These are phyloP conservation scores for Xylaria sp. DNA, from an alignment of 2,329 filamentous ascomycete species.

Conservation along the genomic window DNA sequence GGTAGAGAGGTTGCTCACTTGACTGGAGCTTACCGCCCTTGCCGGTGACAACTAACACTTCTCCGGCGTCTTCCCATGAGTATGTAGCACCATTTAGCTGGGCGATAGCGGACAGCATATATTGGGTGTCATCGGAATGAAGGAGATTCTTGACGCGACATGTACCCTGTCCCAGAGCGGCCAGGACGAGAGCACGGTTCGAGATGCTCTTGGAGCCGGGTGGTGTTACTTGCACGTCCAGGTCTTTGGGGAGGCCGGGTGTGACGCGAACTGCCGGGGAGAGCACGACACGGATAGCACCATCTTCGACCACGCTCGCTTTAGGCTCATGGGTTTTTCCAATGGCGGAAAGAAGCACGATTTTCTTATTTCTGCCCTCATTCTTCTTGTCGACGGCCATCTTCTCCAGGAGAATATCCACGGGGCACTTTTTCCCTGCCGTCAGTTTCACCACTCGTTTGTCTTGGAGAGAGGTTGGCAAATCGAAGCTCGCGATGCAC, in stretches of 20 bases:
- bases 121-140: conserved; percentile 96
- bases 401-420: conserved; percentile 85
- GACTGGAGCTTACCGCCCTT: conserved; percentile 88
- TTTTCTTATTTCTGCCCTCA: conserved; percentile 92
- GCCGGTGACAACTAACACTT: conserved; percentile 86
- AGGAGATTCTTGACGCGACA: conserved; percentile 92
- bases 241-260: conserved; percentile 73
- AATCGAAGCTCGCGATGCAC: conserved; percentile 91
- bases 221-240: conserved; percentile 81
- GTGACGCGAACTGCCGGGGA: conserved; percentile 80
- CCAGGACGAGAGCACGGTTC: conserved; percentile 92
- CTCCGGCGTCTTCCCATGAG: conserved; percentile 94
- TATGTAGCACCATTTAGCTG: conserved; percentile 88
- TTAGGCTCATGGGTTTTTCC: conserved; percentile 87
- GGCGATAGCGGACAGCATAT: conserved; percentile 92
- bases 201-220: conserved; percentile 98
- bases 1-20: conserved; percentile 80
- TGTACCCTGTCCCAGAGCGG: conserved; percentile 85
- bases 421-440: conserved; percentile 86
- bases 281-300: conserved; percentile 82
- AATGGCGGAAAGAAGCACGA: conserved; percentile 90
- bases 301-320: conserved; percentile 89
- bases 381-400: conserved; percentile 99
- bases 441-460: conserved; percentile 83
- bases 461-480: conserved; percentile 87